Evolutionary conservation across 2,329 filamentous ascomycete species (phyloP), one percentile per base, ranked within the genome.

Genomic region (Ophiocordyceps polyrhachis-furcata): DNA sequence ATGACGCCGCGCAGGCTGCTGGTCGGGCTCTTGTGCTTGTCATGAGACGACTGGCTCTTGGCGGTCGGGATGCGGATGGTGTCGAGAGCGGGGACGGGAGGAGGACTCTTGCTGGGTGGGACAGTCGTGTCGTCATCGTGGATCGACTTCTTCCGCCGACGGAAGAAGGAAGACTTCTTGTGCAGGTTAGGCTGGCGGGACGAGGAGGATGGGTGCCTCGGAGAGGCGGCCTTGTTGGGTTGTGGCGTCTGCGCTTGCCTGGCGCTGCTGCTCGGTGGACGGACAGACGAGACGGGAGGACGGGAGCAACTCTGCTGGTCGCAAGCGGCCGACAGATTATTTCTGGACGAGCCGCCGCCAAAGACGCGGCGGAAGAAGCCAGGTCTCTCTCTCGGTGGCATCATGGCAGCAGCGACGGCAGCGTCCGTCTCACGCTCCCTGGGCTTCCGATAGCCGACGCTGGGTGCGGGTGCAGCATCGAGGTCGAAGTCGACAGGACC

Each of bases 121-220:
- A 79, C 61, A 9, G 81, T 77, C 31, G 81, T 77, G 37, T 71
- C 71, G 20, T 75, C 70, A 49, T 93, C 87, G 14, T 77, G 74
- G 31, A 86, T 63, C 5, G 88, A 94, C 71, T 89, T 93, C 73
- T 96, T 96, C 50, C 88, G 76, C 48, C 91, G 74, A 49, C 91
- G 76, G 65, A 96, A 96, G 65, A 98, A 96, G 0, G 86, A 89
- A 1, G 89, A 93, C 61, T 95, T 95, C 68, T 95, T 95, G 54
- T 84, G 83, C 44, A 95, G 65, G 19, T 66, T 63, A 46, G 70
- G 65, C 31, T 70, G 69, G 45, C 63, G 61, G 20, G 62, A 62
- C 23, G 62, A 62, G 6, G 62, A 61, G 5, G 57, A 56, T 1
- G 58, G 53, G 50, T 76, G 71, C 47, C 71, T 62, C 5, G 70